Conservation (phyloP, 208 protist species). For the Wallacemonas collosoma region DNA sequence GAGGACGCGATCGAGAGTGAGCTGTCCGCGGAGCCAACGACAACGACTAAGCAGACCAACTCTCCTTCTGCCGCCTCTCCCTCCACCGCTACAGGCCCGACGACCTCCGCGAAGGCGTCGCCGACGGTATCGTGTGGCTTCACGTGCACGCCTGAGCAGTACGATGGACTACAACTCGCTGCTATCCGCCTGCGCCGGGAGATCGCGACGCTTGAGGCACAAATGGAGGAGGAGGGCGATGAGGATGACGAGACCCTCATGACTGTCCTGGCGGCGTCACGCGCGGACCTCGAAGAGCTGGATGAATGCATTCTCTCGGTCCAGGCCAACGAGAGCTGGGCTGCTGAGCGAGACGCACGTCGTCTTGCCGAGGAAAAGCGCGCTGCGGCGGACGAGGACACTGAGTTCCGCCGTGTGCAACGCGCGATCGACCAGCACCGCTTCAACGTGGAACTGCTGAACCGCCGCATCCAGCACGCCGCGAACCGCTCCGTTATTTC, state of each 20-base stretch:
- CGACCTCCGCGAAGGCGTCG: neutral
- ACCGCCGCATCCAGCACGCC: conserved; percentile 85
- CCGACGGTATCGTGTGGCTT: conserved; percentile 27
- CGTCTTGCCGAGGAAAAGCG: conserved; percentile 35
- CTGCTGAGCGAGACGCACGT: conserved; percentile 55
- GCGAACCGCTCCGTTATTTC: conserved; percentile 59
- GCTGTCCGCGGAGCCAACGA: neutral
- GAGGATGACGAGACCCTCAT: conserved; percentile 94
- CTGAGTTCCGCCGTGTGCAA: conserved; percentile 38
- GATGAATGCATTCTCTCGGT: conserved; percentile 85
- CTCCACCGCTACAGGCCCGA: neutral
- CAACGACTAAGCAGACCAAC: neutral
- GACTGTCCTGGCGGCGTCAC: conserved; percentile 86
- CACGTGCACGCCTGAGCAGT: conserved; percentile 90
- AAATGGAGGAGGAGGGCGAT: conserved; percentile 82
- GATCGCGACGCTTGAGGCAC: conserved; percentile 75
- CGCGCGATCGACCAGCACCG: conserved; percentile 67
- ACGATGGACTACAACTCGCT: conserved; percentile 85
- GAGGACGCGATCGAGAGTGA: conserved; percentile 2
- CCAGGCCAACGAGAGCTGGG: conserved; percentile 69
- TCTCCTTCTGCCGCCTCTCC: conserved; percentile 12
- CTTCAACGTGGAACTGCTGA: conserved; percentile 78
- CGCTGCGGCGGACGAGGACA: conserved; percentile 30
- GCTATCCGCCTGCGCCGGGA: conserved; percentile 80
- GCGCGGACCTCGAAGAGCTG: conserved; percentile 86